A percentile compares a stretch with the other conserved stretches of the same genome.
These are phyloP conservation scores for Apiotrichum laibachii DNA, from an alignment of 1,284 basidiomycete species.

Conservation along the genomic window DNA sequence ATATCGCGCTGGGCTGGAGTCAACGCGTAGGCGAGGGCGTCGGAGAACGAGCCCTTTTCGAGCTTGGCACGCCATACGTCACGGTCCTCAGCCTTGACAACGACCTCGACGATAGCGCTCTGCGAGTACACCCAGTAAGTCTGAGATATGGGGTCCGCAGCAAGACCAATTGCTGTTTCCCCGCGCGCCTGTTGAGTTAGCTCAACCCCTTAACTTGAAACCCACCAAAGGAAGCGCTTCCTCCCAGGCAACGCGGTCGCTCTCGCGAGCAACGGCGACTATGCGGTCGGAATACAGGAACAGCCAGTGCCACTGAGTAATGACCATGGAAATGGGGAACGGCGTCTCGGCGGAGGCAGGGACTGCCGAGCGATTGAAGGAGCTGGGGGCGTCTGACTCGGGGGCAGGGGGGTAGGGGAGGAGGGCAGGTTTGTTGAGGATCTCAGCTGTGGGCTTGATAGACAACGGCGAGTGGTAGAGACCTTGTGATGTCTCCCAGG, in stretches of 20 bases:
- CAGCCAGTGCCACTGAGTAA: conserved; percentile 92
- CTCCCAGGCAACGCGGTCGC: conserved; percentile 79
- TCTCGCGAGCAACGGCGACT: conserved; percentile 72
- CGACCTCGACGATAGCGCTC: conserved; percentile 83
- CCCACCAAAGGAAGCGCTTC: conserved; percentile 69
- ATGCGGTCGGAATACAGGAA: conserved; percentile 79
- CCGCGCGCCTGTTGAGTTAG: conserved; percentile 34
- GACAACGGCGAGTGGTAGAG: conserved; percentile 70
- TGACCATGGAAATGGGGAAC: conserved; percentile 62
- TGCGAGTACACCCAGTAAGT: conserved; percentile 96
- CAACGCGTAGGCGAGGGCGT: conserved; percentile 76
- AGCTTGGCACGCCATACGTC: conserved; percentile 94
- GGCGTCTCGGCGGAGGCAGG: conserved; percentile 21
- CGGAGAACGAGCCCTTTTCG: conserved; percentile 70
- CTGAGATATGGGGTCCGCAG: conserved; percentile 76
- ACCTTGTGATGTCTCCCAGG: conserved; percentile 88
- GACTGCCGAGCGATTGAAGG: conserved; percentile 25
- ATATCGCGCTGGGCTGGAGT: conserved; percentile 79
- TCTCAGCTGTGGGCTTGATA: conserved; percentile 32
- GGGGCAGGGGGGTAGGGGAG: conserved; percentile 62
- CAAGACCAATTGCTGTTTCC: conserved; percentile 69
- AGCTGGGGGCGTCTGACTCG: conserved; percentile 63
- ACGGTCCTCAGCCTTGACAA: conserved; percentile 81
- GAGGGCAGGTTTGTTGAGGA: conserved; percentile 37
- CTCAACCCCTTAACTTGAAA: conserved; percentile 40